Evolutionary conservation across 2,329 filamentous ascomycete species (phyloP), one percentile per base, ranked within the genome.

Genomic region (Metarhizium brunneum): DNA sequence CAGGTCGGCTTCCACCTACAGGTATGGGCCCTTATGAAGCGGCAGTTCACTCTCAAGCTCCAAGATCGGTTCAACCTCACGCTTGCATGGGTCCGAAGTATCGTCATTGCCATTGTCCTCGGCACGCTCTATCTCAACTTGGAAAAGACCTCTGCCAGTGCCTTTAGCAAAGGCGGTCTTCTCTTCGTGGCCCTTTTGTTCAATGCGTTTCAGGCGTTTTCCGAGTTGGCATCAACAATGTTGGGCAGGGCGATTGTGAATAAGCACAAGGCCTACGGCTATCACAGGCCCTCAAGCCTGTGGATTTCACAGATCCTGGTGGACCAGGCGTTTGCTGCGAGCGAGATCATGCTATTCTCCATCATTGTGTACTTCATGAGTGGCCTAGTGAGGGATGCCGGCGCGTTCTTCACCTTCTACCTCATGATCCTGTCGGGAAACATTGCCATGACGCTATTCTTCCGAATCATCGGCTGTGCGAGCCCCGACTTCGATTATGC

Each of bases 151-250:
- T 84, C 82, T 1, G 82, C 82, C 36, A 88, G 85, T 43, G 87
- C 88, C 3, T 95, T 94, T 70, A 88, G 85, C 61, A 84, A 90
- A 67, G 89, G 89, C 59, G 90, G 89, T 74, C 80, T 92, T 1
- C 75, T 95, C 52, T 95, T 95, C 72, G 83, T 91, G 54, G 76
- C 87, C 25, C 79, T 95, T 2, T 73, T 95, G 4, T 92, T 92
- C 78, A 92, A 92, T 68, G 87, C 87, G n/a, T 92, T 95, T 70
- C 85, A 90, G 65, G 88, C 90, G 29, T 92, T 94, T 65, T 82
- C 86, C 0, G 90, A 95, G 68, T 72, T 95, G 0, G 86, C 80
- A 0, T 78, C 80, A 11, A 87, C 86, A 2, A 92, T 94, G 87
- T 73, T 85, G 16, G 88, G 86, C 1, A 80, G 90, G 8, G 79